phyloP scores from a whole-genome alignment of 164 flowering plant genomes.

The Umbilicus rupestris region DNA sequence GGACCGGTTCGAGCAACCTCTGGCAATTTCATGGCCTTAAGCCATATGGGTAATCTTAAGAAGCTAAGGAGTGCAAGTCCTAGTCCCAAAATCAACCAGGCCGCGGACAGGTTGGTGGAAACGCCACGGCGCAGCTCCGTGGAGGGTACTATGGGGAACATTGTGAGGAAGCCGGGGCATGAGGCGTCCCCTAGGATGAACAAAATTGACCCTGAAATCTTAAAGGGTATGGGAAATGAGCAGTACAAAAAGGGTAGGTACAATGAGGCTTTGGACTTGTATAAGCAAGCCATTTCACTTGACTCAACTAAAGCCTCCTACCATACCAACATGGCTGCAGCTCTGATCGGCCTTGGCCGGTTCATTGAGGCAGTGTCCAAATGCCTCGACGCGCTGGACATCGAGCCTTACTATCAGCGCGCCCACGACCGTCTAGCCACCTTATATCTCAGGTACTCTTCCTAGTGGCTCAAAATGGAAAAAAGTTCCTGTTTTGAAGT shows the following conservation, averaged over 20 bases:
- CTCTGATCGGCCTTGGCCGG: slow-evolving; percentile 54
- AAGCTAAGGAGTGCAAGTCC: not conserved
- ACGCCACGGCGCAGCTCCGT: slow-evolving; percentile 6
- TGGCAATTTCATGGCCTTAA: slow-evolving; percentile 21
- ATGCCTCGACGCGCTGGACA: slow-evolving; percentile 55
- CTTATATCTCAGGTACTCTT: slow-evolving; percentile 55
- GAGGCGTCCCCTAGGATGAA: slow-evolving; percentile 13
- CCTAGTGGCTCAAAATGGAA: not conserved
- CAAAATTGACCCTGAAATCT: slow-evolving; percentile 41
- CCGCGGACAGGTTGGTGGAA: not conserved
- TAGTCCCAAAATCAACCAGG: not conserved
- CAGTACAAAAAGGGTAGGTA: slow-evolving; percentile 63
- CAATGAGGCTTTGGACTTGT: slow-evolving; percentile 56
- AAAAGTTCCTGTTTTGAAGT: not conserved
- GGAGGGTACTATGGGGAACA: slow-evolving; percentile 39
- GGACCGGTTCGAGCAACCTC: slow-evolving; percentile 22
- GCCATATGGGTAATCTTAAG: slow-evolving; percentile 29
- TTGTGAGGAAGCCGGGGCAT: slow-evolving; percentile 21
- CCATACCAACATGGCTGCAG: slow-evolving; percentile 63
- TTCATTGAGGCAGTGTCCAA: slow-evolving; percentile 59
- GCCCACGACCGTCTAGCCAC: slow-evolving; percentile 73
- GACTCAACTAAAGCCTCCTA: slow-evolving; percentile 54
- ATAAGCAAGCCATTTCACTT: slow-evolving; percentile 54
- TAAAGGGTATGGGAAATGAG: slow-evolving; percentile 72
- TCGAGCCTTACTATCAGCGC: slow-evolving; percentile 56